A percentile compares a stretch with the other conserved stretches of the same genome.
phyloP scores from a whole-genome alignment of 371 early-diverging fungal species.

The Parasitella parasitica region DNA sequence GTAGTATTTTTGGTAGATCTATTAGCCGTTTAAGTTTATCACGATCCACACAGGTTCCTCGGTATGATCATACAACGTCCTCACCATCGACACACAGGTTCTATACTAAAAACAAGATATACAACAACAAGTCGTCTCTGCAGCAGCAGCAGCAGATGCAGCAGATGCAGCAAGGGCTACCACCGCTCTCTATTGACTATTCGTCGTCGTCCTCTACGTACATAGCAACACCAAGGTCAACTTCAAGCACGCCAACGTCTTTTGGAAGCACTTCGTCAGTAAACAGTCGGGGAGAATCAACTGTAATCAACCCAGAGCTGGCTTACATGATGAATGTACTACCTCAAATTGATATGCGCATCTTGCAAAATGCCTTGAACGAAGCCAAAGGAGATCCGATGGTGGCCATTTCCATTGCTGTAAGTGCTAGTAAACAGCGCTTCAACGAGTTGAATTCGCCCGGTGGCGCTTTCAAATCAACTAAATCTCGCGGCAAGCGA shows the following conservation, averaged over 20 bases:
- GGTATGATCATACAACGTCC: conserved; percentile 7
- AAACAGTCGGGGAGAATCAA: background rate
- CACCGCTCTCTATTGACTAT: conserved; percentile 3
- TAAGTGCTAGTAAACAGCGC: conserved; percentile 4
- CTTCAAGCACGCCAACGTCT: conserved; percentile 17
- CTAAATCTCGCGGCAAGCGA: background rate
- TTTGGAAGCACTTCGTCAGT: background rate
- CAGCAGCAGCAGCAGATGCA: background rate
- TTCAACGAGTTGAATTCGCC: background rate
- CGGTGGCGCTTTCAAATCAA: background rate
- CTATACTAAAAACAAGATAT: background rate
- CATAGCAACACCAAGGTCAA: conserved; percentile 9
- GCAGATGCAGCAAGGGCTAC: background rate
- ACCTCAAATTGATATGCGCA: conserved; percentile 19
- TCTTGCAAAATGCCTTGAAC: conserved; percentile 14
- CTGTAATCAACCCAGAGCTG: background rate
- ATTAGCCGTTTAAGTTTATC: conserved; percentile 17
- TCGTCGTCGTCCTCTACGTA: background rate
- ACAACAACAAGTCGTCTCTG: background rate
- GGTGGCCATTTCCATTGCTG: conserved; percentile 21
- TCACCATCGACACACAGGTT: background rate
- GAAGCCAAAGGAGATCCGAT: conserved; percentile 29
- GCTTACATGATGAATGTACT: conserved; percentile 18
- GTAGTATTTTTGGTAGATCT: conserved; percentile 18
- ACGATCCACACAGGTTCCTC: conserved; percentile 17